These are phyloP conservation scores for Turritis glabra DNA, from an alignment of 345 rosid species.

Conservation along the genomic window DNA sequence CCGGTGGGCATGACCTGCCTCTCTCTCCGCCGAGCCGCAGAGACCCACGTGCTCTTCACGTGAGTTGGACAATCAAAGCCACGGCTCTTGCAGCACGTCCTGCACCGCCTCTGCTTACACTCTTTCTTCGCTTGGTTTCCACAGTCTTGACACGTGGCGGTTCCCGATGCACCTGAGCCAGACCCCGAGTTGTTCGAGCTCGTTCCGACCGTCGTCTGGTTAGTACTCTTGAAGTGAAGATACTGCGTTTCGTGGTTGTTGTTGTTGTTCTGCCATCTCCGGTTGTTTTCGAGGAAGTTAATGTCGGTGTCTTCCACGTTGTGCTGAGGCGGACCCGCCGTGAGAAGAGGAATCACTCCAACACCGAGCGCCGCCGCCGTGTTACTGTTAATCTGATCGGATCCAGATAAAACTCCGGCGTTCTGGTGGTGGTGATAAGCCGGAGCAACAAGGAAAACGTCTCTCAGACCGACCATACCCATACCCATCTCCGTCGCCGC, in stretches of 20 bases:
- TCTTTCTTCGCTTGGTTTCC: conserved; percentile 99
- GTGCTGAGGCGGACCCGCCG: conserved; percentile 46
- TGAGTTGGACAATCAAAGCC: conserved; percentile 91
- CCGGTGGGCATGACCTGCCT: conserved; percentile 61
- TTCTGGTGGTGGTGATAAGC: conserved; percentile 56
- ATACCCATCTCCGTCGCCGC: conserved; percentile 72
- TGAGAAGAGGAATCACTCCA: conserved; percentile 77
- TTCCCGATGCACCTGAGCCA: conserved; percentile 51
- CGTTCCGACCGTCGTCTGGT: conserved; percentile 27
- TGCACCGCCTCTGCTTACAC: conserved; percentile 77
- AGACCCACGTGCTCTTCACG: conserved; percentile 99
- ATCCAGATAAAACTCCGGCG: conserved; percentile 39
- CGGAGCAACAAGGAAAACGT: conserved; percentile 79
- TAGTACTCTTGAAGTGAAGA: conserved; percentile 46
- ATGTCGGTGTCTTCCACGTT: conserved; percentile 54
- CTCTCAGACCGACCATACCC: conserved; percentile 78
- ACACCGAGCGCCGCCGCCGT: conserved; percentile 72
- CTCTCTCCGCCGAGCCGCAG: conserved; percentile 87
- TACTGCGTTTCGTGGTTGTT: conserved; percentile 35
- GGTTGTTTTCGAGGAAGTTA: conserved; percentile 38
- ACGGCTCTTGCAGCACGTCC: conserved; percentile 95
- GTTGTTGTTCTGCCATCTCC: conserved; percentile 77
- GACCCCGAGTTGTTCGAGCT: conserved; percentile 39
- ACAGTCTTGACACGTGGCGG: conserved; percentile 88
- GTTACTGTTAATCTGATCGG: conserved; percentile 40